phyloP scores from a whole-genome alignment of 306 rosid species.

The Crataegus laevigata region DNA sequence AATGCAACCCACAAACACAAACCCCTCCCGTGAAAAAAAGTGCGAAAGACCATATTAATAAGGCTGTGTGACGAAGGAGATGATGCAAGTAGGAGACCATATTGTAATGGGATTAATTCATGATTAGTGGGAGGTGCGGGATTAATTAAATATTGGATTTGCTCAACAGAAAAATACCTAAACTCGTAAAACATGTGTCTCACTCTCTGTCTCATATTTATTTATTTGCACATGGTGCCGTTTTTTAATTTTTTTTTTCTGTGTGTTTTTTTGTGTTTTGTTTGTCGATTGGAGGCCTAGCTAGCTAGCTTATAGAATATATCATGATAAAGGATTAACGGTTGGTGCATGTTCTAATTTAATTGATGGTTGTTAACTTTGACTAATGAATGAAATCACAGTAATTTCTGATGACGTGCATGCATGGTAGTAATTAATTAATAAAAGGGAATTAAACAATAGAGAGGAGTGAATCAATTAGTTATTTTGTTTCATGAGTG shows the following conservation, averaged over 20 bases:
- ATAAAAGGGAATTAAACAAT: too few relatives aligned
- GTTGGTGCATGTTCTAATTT: too few relatives aligned
- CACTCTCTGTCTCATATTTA: background rate
- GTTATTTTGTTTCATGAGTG: too few relatives aligned
- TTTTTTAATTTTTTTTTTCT: background rate
- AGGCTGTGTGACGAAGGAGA: background rate
- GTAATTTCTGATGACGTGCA: background rate
- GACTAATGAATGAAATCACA: background rate
- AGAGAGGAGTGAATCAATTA: too few relatives aligned
- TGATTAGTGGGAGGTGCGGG: background rate
- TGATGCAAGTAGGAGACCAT: background rate
- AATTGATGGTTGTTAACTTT: background rate
- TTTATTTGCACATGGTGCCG: background rate
- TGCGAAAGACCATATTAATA: background rate
- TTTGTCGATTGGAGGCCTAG: background rate
- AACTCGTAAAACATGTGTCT: background rate
- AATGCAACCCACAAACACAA: background rate
- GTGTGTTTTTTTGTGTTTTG: background rate
- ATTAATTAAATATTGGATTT: background rate
- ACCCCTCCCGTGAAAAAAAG: background rate
- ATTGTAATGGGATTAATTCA: background rate
- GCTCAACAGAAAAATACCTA: background rate
- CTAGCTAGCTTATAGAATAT: too few relatives aligned
- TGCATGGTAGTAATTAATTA: background rate
- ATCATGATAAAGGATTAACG: too few relatives aligned